A percentile compares a stretch with the other conserved stretches of the same genome.
Evolutionary conservation across 1,284 basidiomycete species (phyloP).

Genomic region (Caloboletus inedulis): DNA sequence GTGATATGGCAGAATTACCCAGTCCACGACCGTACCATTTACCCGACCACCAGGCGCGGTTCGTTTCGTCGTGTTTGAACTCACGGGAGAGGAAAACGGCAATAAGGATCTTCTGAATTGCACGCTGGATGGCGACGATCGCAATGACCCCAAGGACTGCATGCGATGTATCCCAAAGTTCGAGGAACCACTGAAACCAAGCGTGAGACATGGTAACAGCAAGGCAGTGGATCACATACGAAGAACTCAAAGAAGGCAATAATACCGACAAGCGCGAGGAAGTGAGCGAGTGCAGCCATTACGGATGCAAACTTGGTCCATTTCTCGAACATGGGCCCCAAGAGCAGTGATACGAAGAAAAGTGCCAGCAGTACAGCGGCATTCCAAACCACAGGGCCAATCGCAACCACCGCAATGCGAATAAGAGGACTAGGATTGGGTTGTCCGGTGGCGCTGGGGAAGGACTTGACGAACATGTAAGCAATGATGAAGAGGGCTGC

Average conservation of each 20-base stretch:
- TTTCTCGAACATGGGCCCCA: conserved; percentile 87
- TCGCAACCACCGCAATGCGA: conserved; percentile 85
- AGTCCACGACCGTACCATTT: conserved; percentile 94
- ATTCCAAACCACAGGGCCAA: conserved; percentile 97
- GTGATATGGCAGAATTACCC: conserved; percentile 84
- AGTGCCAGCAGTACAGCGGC: conserved; percentile 81
- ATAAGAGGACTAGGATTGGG: conserved; percentile 76
- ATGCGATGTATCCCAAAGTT: conserved; percentile 94
- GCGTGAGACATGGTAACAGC: conserved; percentile 14
- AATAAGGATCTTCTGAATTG: conserved; percentile 91
- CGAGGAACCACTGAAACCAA: conserved; percentile 82
- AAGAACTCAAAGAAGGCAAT: conserved; percentile 93
- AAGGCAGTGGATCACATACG: conserved; percentile 49
- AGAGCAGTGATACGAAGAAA: conserved; percentile 89
- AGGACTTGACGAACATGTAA: conserved; percentile 90
- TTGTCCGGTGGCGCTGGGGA: conserved; percentile 65
- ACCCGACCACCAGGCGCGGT: conserved; percentile 98
- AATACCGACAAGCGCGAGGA: conserved; percentile 75
- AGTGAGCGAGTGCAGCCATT: conserved; percentile 88
- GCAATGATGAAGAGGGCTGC: conserved; percentile 80
- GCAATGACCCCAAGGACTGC: conserved; percentile 87
- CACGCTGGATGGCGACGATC: conserved; percentile 85
- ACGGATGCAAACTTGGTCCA: conserved; percentile 86
- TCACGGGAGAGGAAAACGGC: conserved; percentile 91
- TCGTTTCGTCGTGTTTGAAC: conserved; percentile 96